Conservation (phyloP, 371 early-diverging fungal species). For the Entomophthora muscae region DNA sequence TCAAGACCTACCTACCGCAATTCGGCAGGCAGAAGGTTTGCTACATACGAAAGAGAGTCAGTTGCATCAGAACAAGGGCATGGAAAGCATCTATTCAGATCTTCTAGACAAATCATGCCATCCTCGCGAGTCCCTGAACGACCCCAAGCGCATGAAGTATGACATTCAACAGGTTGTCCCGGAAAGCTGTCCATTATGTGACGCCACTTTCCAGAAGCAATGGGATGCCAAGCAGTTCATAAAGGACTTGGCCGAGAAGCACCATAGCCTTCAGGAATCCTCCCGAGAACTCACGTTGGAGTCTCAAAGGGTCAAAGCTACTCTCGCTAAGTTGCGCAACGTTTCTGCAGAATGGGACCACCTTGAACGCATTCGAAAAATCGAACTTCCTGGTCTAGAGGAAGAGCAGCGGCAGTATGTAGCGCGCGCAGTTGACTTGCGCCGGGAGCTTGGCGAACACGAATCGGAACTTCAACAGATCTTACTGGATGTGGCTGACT, state of each 20-base stretch:
- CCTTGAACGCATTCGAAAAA: slow-evolving; percentile 17
- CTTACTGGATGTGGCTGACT: background rate
- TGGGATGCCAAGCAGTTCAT: background rate
- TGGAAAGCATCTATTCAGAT: background rate
- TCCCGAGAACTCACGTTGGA: slow-evolving; percentile 23
- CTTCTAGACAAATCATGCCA: background rate
- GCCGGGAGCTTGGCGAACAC: background rate
- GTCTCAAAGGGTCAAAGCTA: slow-evolving; percentile 16
- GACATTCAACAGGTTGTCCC: background rate
- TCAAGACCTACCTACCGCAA: background rate
- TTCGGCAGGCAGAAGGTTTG: background rate
- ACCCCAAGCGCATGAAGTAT: background rate
- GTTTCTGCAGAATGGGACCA: slow-evolving; percentile 25
- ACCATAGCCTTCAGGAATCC: slow-evolving; percentile 11
- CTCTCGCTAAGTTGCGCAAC: slow-evolving; percentile 17
- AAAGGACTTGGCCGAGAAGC: background rate
- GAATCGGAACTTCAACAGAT: background rate
- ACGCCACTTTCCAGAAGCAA: background rate
- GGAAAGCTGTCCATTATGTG: background rate
- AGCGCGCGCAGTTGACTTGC: background rate
- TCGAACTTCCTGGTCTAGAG: slow-evolving; percentile 19
- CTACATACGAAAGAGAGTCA: background rate
- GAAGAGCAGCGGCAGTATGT: slow-evolving; percentile 7
- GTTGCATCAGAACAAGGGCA: background rate
- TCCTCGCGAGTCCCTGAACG: background rate